Evolutionary conservation across 2,329 filamentous ascomycete genomes (phyloP), one percentile per base, ranked within the genome.

Genomic region (Bipolaris cookei): DNA sequence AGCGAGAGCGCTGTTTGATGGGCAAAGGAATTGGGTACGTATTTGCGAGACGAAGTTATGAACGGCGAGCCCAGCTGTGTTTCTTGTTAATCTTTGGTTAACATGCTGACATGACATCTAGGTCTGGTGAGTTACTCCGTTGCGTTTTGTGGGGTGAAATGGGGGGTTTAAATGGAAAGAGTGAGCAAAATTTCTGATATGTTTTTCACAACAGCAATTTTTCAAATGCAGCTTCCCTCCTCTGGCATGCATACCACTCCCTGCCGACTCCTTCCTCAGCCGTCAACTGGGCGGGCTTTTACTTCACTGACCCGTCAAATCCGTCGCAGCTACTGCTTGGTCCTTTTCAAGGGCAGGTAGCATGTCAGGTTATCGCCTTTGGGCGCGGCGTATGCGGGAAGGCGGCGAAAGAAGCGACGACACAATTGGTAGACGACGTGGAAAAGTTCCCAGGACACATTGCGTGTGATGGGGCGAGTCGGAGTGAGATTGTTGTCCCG

Each of bases 401-500:
- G 6, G 90, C 90, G 0, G 90, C 90, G 1, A 71, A 82, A 21
- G 83, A 79, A 3, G 76, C 77, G 42, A 71, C 77, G 57, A 92
- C 90, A 10, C 88, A 91, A 77, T 73, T 92, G 1, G 81, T 83
- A 0, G 77, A 80, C 11, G 87, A 95, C 73, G 90, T 95, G 6
- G 87, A 91, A 41, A 70, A 78, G 49, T 94, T 94, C 69, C 88
- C 89, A 0, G 90, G 90, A 1, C 91, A 94, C 72, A 93, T 95
- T 70, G 90, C 91, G 8, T 94, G 91, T 73, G 91, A 95, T 74
- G 84, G 85, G 3, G 88, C 86, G 55, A 91, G 86, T 68, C 85
- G 81, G 78, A 93, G 90, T 72, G 91, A 95, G 80, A 88, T 95
- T 72, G 91, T 95, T 16, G 90, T 94, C 46, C 91, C 91, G 1